Evolutionary conservation across 352 stramenopile species (phyloP), one percentile per base, ranked within the genome.

Genomic region (Globisporangium ultimum): DNA sequence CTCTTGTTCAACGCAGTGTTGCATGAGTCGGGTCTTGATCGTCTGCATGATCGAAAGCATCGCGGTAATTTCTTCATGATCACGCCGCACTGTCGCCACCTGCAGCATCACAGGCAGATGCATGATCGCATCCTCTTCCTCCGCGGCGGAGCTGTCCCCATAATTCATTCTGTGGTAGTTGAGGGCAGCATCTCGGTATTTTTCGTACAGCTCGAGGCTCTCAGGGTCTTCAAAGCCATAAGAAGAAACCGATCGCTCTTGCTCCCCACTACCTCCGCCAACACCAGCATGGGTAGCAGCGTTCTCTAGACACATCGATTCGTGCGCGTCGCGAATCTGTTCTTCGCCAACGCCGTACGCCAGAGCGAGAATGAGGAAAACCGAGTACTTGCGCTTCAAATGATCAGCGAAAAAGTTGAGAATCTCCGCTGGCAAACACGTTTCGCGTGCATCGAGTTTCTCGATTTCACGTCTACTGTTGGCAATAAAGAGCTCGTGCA

Each of bases 91-190:
- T 6, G 89, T 59, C 2, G 84, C 73, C 21, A 95, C 81, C 61
- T 92, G 85, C 12, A 95, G 72, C 85, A 95, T 95, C 17, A 95
- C 85, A 0, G 85, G 85, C n/a, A 95, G 65, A 47, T 95, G 85
- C 85, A 95, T 95, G 65, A 95, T 93, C 42, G 85, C 85, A 63
- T 95, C 85, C 72, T 95, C 85, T 69, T 95, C 85, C 53, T 92
- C 85, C 1, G 85, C 85, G 4, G 83, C 84, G 43, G 61, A 53
- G n/a, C 67, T 66, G 46, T 95, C 85, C 21, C 76, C 85, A 52
- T 92, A 95, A 54, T 95, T 95, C 81, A 95, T 90, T 60, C 81
- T 81, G 65, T 90, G 74, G 60, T 95, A 95, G 64, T 93, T 92
- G 38, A 76, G 52, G 0, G 85, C 85, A 1, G 85, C 81, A 55